phyloP scores from a whole-genome alignment of 106 monocot genomes.

The Triglochin maritima region DNA sequence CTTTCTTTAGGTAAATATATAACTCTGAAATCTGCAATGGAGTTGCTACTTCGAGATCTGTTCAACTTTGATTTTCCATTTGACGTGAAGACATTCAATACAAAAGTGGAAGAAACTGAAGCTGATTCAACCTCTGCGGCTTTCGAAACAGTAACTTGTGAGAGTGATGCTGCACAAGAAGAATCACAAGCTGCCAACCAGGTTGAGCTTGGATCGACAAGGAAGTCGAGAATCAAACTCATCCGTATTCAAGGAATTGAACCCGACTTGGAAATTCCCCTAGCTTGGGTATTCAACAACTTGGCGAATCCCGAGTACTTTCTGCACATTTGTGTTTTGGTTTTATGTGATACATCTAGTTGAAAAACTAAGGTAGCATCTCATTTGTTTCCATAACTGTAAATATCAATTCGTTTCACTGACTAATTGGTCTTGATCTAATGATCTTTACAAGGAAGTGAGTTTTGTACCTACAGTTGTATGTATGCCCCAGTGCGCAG shows the following conservation, averaged over 20 bases:
- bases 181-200: background rate
- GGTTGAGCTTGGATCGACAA: background rate
- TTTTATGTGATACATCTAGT: background rate
- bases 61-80: slow-evolving; percentile 15
- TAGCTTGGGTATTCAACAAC: slow-evolving; percentile 78
- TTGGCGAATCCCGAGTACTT: slow-evolving; percentile 73
- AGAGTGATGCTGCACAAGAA: background rate
- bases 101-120: background rate
- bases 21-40: slow-evolving; percentile 45
- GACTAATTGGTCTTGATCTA: too few species aligned
- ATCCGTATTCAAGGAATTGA: slow-evolving; percentile 85
- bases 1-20: slow-evolving; percentile 28
- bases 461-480: too few species aligned
- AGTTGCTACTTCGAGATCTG: slow-evolving; percentile 45
- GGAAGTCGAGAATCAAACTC: slow-evolving; percentile 34
- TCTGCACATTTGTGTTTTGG: slow-evolving; percentile 64
- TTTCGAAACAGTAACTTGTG: slow-evolving; percentile 2
- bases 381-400: too few species aligned
- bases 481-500: too few species aligned
- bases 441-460: too few species aligned
- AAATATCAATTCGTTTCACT: too few species aligned
- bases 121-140: slow-evolving; percentile 7
- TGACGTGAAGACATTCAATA: background rate
- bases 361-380: too few species aligned
- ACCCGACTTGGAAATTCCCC: slow-evolving; percentile 51